Conservation (phyloP, 208 protist genomes). For the Leishmania turanica region DNA sequence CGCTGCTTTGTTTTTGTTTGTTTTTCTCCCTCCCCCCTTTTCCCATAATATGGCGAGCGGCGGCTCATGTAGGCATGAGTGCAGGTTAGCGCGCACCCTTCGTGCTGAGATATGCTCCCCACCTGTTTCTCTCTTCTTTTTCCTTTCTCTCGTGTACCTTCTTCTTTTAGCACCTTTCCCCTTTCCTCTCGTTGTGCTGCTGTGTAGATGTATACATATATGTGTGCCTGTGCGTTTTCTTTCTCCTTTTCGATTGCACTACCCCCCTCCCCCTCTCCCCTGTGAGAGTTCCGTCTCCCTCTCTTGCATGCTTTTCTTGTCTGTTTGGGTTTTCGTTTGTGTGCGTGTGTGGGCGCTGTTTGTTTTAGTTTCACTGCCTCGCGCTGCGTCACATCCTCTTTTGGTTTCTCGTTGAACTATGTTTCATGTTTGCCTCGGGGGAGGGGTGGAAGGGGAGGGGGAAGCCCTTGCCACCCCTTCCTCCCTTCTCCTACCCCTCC, state of each 20-base stretch:
- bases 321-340: background rate
- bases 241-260: background rate
- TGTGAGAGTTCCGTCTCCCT: background rate
- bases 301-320: background rate
- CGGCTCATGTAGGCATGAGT: background rate
- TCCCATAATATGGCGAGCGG: background rate
- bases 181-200: background rate
- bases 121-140: background rate
- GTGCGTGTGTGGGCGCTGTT: background rate
- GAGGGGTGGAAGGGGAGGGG: background rate
- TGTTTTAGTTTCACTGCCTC: background rate
- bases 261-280: background rate
- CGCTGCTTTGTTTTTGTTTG: background rate
- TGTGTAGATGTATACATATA: constrained; percentile 11
- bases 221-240: background rate
- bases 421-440: background rate
- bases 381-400: background rate
- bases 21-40: background rate
- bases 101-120: background rate
- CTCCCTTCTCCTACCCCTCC: background rate
- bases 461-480: background rate
- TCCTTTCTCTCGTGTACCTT: background rate
- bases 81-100: background rate
- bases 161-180: background rate
- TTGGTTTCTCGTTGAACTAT: background rate